Evolutionary conservation across 805 yeast genomes (phyloP).

Genomic region (Tetrapisispora pingtungensis): DNA sequence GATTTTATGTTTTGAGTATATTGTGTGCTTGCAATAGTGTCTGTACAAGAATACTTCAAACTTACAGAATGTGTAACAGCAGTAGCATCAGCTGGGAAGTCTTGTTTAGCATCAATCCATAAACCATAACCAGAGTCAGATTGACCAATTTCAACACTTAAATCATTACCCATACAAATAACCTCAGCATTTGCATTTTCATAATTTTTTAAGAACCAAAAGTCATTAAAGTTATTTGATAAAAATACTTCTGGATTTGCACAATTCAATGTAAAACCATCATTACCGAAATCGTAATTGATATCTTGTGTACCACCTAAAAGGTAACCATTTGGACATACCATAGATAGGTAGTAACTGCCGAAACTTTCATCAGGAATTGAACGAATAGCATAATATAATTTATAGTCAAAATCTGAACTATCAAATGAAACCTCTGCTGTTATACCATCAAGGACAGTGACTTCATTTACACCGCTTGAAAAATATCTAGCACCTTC

Average conservation of each 20-base stretch:
- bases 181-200: constrained; percentile 10
- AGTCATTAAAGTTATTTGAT: constrained; percentile 28
- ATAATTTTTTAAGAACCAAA: constrained; percentile 24
- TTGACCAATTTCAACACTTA: constrained; percentile 14
- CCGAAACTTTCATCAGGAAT: constrained; percentile 28
- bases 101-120: constrained; percentile 29
- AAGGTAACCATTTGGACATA: constrained; percentile 25
- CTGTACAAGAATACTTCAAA: constrained; percentile 20
- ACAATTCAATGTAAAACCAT: constrained; percentile 30
- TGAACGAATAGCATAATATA: constrained; percentile 23
- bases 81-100: constrained; percentile 12
- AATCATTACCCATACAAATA: constrained; percentile 17
- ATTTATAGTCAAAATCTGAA: constrained; percentile 8
- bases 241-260: constrained; percentile 16
- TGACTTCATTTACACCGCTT: constrained; percentile 23
- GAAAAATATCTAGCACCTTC: constrained; percentile 23
- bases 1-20: constrained; percentile 11
- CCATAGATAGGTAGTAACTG: constrained; percentile 27
- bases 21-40: constrained; percentile 18
- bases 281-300: constrained; percentile 25
- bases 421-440: constrained; percentile 23
- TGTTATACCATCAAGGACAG: constrained; percentile 19
- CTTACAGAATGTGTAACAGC: constrained; percentile 16
- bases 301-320: constrained; percentile 23
- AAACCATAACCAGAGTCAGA: constrained; percentile 23